phyloP scores from a whole-genome alignment of 1,139 yeast genomes.

The Hansenula anomala region DNA sequence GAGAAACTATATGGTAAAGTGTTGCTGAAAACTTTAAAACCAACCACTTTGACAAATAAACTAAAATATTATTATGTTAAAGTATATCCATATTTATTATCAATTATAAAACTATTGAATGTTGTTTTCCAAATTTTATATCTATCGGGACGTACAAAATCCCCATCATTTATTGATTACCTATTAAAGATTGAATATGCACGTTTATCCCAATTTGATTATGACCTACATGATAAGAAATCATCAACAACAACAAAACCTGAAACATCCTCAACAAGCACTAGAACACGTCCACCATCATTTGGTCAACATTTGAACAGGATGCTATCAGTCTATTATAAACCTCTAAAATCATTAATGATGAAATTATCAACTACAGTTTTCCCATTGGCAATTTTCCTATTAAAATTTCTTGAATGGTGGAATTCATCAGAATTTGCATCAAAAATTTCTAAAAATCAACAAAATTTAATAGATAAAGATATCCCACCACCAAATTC shows the following conservation, averaged over 20 bases:
- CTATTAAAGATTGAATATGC: constrained; percentile 65
- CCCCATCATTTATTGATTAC: constrained; percentile 60
- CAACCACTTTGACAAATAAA: constrained; percentile 21
- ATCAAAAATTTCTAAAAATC: constrained; percentile 50
- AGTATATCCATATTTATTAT: constrained; percentile 56
- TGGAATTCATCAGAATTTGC: constrained; percentile 84
- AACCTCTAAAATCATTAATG: constrained; percentile 37
- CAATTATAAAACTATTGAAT: constrained; percentile 43
- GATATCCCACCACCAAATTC: constrained; percentile 49
- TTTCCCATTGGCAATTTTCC: constrained; percentile 81
- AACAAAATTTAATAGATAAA: constrained; percentile 43
- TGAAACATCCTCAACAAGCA: constrained; percentile 6
- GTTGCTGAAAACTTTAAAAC: constrained; percentile 28
- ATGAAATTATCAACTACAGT: constrained; percentile 39
- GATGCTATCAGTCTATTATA: constrained; percentile 29
- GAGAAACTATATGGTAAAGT: constrained; percentile 59
- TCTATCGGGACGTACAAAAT: constrained; percentile 61
- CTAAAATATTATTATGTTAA: constrained; percentile 47
- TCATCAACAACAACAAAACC: not conserved
- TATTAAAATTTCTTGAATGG: constrained; percentile 90
- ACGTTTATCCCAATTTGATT: constrained; percentile 61
- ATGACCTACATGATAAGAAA: constrained; percentile 34
- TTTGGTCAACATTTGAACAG: constrained; percentile 39
- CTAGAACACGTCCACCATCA: constrained; percentile 46
- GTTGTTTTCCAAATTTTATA: constrained; percentile 61